These are phyloP conservation scores for Ricinus communis DNA, from an alignment of 345 rosid genomes.

Conservation along the genomic window DNA sequence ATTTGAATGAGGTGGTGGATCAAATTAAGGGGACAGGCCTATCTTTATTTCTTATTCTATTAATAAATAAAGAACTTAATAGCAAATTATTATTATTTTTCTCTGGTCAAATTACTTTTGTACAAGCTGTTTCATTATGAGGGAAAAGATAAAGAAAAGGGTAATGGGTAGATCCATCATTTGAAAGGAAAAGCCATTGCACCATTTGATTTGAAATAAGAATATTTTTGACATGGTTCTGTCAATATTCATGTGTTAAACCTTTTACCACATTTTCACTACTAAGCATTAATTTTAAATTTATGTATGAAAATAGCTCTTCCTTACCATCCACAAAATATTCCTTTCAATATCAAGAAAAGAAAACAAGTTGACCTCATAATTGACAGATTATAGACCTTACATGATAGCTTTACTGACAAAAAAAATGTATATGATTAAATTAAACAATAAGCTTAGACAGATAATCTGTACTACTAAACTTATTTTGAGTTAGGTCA, in stretches of 20 bases:
- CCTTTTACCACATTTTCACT: no score
- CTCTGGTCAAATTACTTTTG: not conserved
- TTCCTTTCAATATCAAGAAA: no score
- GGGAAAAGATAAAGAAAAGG: not conserved
- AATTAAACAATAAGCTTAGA: no score
- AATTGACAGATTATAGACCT: not conserved
- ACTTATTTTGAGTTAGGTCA: slow-evolving; percentile 4
- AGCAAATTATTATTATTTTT: not conserved
- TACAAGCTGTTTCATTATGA: not conserved
- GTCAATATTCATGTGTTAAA: not conserved
- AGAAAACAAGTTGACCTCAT: not conserved
- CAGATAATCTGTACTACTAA: no score
- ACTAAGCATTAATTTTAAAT: no score
- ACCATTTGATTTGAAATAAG: not conserved
- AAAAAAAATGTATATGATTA: no score
- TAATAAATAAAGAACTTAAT: not conserved
- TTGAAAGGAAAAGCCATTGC: not conserved
- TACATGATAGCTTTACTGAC: no score
- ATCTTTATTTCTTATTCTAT: no score
- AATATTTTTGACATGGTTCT: not conserved
- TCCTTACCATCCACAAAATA: no score
- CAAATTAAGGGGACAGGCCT: no score
- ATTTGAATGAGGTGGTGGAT: no score
- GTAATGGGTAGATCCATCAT: not conserved
- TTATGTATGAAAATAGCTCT: no score